phyloP scores from a whole-genome alignment of 1,284 basidiomycete genomes.

The Trichosporon sp. region DNA sequence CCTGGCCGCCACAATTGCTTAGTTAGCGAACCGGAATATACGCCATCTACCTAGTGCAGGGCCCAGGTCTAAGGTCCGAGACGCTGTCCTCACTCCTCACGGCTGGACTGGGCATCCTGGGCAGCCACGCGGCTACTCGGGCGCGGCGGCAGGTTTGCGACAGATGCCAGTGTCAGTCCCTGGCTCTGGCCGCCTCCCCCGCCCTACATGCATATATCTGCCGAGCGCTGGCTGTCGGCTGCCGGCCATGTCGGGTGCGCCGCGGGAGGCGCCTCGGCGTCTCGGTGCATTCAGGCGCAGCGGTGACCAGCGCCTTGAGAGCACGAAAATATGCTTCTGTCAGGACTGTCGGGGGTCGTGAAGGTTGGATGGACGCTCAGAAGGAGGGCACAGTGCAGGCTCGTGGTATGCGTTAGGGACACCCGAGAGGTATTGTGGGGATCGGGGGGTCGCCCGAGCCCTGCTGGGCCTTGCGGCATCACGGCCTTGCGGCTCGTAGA shows the following conservation, averaged over 20 bases:
- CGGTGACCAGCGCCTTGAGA: not conserved
- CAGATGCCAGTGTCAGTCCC: not conserved
- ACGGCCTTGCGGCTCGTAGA: not conserved
- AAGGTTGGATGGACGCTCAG: not conserved
- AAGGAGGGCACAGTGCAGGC: not conserved
- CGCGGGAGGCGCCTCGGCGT: not conserved
- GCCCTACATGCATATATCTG: not conserved
- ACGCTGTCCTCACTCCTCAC: not conserved
- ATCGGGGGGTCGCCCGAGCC: not conserved
- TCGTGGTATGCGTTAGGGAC: not conserved
- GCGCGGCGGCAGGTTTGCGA: not conserved
- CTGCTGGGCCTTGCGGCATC: not conserved
- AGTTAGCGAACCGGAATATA: not conserved
- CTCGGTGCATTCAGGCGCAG: not conserved
- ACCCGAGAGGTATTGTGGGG: not conserved
- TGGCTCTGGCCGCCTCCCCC: not conserved
- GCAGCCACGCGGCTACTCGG: not conserved
- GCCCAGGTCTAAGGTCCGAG: not conserved
- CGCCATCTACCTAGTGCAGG: not conserved
- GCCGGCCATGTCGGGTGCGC: not conserved
- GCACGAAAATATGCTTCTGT: not conserved
- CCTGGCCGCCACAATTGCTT: not conserved
- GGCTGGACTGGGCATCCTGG: not conserved
- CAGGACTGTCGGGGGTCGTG: not conserved
- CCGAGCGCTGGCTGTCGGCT: not conserved